Evolutionary conservation across 2,329 filamentous ascomycete species (phyloP).

Genomic region (Aureobasidium melanogenum): DNA sequence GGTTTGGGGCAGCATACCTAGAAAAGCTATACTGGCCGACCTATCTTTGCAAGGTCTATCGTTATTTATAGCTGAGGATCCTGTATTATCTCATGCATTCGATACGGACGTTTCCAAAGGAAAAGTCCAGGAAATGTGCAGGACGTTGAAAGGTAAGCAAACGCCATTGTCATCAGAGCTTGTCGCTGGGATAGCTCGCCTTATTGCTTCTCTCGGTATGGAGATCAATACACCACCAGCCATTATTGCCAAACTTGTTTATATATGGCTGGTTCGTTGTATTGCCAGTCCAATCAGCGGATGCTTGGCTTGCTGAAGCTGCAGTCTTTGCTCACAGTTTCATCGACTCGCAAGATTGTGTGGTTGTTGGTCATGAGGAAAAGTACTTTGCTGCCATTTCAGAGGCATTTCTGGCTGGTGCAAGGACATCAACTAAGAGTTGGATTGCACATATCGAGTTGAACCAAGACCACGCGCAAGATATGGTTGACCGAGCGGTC

Average conservation of each 20-base stretch:
- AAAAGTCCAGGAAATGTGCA: not conserved
- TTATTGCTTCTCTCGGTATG: not conserved
- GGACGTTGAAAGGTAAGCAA: not conserved
- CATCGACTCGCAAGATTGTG: not conserved
- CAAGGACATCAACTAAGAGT: not conserved
- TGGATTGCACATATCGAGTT: not conserved
- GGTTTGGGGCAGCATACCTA: not conserved
- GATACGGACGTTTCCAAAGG: not conserved
- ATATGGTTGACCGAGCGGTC: not conserved
- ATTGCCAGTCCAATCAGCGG: not conserved
- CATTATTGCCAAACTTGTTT: not conserved
- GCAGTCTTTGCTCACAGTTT: not conserved
- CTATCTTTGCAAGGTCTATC: not conserved
- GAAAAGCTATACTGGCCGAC: not conserved
- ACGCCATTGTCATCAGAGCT: not conserved
- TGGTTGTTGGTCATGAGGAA: not conserved
- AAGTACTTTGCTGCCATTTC: not conserved
- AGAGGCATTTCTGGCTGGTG: not conserved
- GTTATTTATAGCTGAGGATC: not conserved
- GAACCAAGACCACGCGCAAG: not conserved
- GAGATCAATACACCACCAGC: not conserved
- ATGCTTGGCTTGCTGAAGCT: not conserved
- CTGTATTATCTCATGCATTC: not conserved
- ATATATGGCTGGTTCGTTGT: not conserved
- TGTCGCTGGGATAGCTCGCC: not conserved